These are phyloP conservation scores for Quercus lobata DNA, from an alignment of 331 rosid genomes.

Conservation along the genomic window DNA sequence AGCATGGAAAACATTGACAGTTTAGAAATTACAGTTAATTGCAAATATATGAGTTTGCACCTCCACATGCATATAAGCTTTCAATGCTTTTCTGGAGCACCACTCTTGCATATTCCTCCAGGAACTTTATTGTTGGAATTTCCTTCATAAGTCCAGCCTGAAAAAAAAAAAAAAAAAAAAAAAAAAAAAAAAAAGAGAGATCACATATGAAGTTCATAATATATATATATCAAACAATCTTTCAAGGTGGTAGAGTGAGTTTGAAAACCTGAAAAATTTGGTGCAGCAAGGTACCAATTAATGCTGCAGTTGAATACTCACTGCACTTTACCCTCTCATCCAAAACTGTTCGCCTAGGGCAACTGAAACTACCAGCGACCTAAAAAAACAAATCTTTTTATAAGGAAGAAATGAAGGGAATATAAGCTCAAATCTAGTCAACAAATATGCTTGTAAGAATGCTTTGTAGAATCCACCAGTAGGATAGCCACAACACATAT, in stretches of 20 bases:
- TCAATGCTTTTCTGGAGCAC: constrained; percentile 68
- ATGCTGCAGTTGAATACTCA: constrained; percentile 73
- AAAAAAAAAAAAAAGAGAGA: neutral
- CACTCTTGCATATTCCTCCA: constrained; percentile 58
- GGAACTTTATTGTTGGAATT: constrained; percentile 46
- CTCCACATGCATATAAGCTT: constrained; percentile 90
- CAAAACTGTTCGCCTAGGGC: constrained; percentile 83
- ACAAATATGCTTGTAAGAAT: neutral
- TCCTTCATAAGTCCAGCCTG: constrained; percentile 79
- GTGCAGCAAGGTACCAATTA: constrained; percentile 86
- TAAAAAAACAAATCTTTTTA: constrained; percentile 16
- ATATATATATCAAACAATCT: neutral
- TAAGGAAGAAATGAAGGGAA: constrained; percentile 19
- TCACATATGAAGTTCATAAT: constrained; percentile 10
- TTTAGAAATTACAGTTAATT: neutral
- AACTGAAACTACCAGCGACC: constrained; percentile 80
- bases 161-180: constrained; percentile 4
- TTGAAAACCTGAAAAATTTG: constrained; percentile 78
- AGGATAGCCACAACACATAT: neutral
- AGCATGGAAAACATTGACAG: no score
- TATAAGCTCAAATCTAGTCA: neutral
- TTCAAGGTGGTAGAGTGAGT: constrained; percentile 10
- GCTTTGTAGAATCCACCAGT: neutral
- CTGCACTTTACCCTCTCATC: constrained; percentile 80
- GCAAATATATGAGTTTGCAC: constrained; percentile 26